These are phyloP conservation scores for Solanum pinnatisectum DNA, from an alignment of 257 asterid genomes.

Conservation along the genomic window DNA sequence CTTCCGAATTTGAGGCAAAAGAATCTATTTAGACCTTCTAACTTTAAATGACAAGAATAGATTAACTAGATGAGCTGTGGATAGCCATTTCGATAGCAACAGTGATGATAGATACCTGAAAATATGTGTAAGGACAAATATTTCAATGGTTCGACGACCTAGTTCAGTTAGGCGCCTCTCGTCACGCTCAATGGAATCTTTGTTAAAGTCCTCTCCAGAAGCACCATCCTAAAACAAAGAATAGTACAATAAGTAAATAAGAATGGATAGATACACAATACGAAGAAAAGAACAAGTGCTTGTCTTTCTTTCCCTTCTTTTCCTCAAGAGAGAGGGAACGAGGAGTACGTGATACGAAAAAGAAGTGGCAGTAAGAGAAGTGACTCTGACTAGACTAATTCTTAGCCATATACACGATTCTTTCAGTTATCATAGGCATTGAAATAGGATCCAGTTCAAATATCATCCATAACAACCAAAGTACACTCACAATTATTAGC, in stretches of 20 bases:
- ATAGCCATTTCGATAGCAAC: background rate
- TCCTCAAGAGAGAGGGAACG: background rate
- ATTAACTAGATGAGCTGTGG: background rate
- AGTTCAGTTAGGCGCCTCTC: constrained; percentile 91
- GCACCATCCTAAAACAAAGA: constrained; percentile 53
- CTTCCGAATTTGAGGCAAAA: background rate
- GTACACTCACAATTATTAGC: background rate
- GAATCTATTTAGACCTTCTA: background rate
- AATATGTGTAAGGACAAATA: constrained; percentile 71
- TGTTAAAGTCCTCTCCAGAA: constrained; percentile 72
- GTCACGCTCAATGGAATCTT: constrained; percentile 70
- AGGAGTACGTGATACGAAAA: background rate
- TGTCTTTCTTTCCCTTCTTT: background rate
- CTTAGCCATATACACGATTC: background rate
- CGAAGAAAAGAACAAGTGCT: background rate
- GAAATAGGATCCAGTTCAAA: background rate
- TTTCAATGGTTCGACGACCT: constrained; percentile 94
- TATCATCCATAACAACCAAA: background rate
- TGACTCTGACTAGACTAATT: background rate
- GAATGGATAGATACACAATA: background rate
- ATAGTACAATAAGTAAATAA: constrained; percentile 5
- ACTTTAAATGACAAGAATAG: background rate
- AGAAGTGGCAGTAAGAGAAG: background rate
- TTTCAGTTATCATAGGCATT: background rate
- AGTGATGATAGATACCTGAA: constrained; percentile 47